Conservation (phyloP, 768 basidiomycete species). For the Psilocybe cubensis region DNA sequence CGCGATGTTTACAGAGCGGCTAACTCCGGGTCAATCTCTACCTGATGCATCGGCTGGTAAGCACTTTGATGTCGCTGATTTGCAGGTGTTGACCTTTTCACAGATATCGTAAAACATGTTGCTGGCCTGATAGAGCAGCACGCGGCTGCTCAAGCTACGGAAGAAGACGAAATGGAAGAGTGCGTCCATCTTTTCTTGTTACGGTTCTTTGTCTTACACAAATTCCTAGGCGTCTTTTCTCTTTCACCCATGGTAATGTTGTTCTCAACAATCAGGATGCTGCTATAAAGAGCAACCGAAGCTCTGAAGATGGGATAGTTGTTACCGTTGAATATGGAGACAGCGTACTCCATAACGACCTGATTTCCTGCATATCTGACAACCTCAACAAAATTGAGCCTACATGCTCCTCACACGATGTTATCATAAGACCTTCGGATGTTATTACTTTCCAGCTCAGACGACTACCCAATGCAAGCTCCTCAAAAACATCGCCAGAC, state of each 20-base stretch:
- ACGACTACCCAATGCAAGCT: constrained; percentile 16
- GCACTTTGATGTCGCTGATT: neutral
- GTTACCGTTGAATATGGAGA: constrained; percentile 56
- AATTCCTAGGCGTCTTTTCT: constrained; percentile 44
- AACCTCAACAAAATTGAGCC: constrained; percentile 39
- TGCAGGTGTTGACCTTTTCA: neutral
- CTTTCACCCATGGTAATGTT: constrained; percentile 58
- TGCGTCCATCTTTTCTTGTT: constrained; percentile 17
- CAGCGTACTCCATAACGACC: constrained; percentile 50
- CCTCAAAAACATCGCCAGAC: constrained; percentile 33
- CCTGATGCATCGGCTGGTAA: constrained; percentile 24
- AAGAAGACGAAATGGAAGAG: constrained; percentile 38
- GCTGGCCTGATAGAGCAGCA: constrained; percentile 47
- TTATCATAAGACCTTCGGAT: constrained; percentile 66
- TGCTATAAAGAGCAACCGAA: constrained; percentile 21
- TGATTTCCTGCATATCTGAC: constrained; percentile 57
- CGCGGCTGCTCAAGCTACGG: constrained; percentile 37
- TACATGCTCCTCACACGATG: constrained; percentile 45
- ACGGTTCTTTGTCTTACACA: constrained; percentile 11
- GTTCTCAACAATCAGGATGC: constrained; percentile 32
- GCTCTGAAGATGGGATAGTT: constrained; percentile 41
- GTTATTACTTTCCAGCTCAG: constrained; percentile 61
- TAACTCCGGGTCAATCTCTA: constrained; percentile 32
- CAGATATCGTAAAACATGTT: constrained; percentile 56
- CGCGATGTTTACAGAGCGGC: constrained; percentile 45